These are phyloP conservation scores for Jacaranda mimosifolia DNA, from an alignment of 257 asterid genomes.

Conservation along the genomic window DNA sequence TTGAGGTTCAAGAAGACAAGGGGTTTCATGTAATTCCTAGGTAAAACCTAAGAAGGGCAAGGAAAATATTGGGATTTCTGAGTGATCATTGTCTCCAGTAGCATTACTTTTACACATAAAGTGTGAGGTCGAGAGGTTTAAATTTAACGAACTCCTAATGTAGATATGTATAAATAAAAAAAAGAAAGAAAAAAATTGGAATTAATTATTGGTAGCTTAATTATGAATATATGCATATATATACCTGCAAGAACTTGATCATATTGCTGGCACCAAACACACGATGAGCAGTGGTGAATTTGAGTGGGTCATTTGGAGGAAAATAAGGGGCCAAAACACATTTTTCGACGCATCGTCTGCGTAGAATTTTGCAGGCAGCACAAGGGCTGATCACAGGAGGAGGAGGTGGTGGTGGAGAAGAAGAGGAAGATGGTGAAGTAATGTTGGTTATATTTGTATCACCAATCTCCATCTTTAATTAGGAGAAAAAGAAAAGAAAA, in stretches of 20 bases:
- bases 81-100: too few species aligned
- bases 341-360: slow-evolving; percentile 76
- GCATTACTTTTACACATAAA: too few species aligned
- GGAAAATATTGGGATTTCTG: too few species aligned
- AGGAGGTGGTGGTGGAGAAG: slow-evolving; percentile 39
- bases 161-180: too few species aligned
- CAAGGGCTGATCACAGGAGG: slow-evolving; percentile 57
- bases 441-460: slow-evolving; percentile 9
- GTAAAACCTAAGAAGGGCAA: too few species aligned
- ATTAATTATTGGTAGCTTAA: too few species aligned
- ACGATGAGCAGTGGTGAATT: slow-evolving; percentile 84
- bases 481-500: too few species aligned
- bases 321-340: slow-evolving; percentile 86
- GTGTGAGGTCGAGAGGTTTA: too few species aligned
- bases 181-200: too few species aligned
- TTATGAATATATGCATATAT: background rate
- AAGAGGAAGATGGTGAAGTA: slow-evolving; percentile 9
- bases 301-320: slow-evolving; percentile 80
- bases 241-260: slow-evolving; percentile 83
- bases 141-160: too few species aligned
- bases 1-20: too few species aligned
- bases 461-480: slow-evolving; percentile 30
- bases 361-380: slow-evolving; percentile 78
- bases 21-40: too few species aligned
- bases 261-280: slow-evolving; percentile 88